Conservation (phyloP, 148 eudicot species). For the Chenopodium formosanum region DNA sequence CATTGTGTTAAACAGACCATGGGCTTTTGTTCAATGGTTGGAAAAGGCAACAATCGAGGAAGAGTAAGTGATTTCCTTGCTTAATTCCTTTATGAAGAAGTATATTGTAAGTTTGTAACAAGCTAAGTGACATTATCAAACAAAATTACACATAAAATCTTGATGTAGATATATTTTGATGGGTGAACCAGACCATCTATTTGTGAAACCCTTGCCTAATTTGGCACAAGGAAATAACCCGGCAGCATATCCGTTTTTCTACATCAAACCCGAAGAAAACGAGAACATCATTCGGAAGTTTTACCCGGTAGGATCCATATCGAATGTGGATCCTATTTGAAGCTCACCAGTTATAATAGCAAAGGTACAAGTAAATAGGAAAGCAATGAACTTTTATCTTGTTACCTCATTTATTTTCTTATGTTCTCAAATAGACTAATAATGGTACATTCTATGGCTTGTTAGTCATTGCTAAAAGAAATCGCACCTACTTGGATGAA, state of each 20-base stretch:
- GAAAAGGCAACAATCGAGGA: slow-evolving; percentile 63
- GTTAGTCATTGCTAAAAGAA: slow-evolving; percentile 47
- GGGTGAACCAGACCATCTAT: slow-evolving; percentile 55
- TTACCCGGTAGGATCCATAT: slow-evolving; percentile 40
- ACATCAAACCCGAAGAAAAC: slow-evolving; percentile 39
- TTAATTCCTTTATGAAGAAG: no score
- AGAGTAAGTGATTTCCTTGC: slow-evolving; percentile 34
- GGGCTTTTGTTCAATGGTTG: slow-evolving; percentile 76
- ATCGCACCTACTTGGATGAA: slow-evolving; percentile 73
- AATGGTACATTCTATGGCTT: neutral
- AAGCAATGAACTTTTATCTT: neutral
- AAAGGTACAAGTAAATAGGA: slow-evolving; percentile 15
- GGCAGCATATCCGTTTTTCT: slow-evolving; percentile 46
- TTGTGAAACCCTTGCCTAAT: slow-evolving; percentile 46
- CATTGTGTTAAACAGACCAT: slow-evolving; percentile 67
- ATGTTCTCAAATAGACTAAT: neutral
- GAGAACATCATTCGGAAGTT: slow-evolving; percentile 38
- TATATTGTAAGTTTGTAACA: neutral
- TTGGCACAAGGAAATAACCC: slow-evolving; percentile 33
- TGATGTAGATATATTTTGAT: slow-evolving; percentile 38
- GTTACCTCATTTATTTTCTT: neutral
- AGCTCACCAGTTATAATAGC: slow-evolving; percentile 49
- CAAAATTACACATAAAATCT: neutral
- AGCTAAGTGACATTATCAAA: neutral
- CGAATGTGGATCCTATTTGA: slow-evolving; percentile 45